A percentile compares a stretch with the other conserved stretches of the same genome.
phyloP scores from a whole-genome alignment of 805 yeast genomes.

The Pichia gijzeniarum region DNA sequence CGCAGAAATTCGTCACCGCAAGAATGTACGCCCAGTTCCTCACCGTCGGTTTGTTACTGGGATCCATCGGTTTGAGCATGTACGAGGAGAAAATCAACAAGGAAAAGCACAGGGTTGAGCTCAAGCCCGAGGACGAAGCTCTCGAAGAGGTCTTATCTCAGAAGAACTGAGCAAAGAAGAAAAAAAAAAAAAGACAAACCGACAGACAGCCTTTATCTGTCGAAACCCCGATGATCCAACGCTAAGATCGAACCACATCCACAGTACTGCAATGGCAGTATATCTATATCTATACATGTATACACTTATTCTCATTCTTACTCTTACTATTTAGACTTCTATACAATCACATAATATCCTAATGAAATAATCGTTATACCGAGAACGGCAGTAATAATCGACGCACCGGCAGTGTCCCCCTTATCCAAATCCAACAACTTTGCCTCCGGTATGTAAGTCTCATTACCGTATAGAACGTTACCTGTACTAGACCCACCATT shows the following conservation, averaged over 20 bases:
- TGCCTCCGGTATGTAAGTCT: constrained; percentile 31
- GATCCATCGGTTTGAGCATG: constrained; percentile 59
- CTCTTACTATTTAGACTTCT: neutral
- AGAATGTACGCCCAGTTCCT: constrained; percentile 87
- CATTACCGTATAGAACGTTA: constrained; percentile 62
- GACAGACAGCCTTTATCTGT: too few relatives aligned
- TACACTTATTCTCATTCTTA: neutral
- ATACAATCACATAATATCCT: constrained; percentile 18
- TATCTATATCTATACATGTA: too few relatives aligned
- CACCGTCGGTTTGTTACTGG: constrained; percentile 64
- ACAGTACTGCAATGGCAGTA: too few relatives aligned
- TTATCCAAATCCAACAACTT: constrained; percentile 36
- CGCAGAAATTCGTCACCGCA: constrained; percentile 82
- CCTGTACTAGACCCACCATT: constrained; percentile 37
- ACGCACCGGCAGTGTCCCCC: constrained; percentile 62
- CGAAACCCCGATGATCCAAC: too few relatives aligned
- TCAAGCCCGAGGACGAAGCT: constrained; percentile 11
- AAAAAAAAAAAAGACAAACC: too few relatives aligned
- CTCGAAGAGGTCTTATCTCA: constrained; percentile 14
- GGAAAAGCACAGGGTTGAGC: constrained; percentile 5
- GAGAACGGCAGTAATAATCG: constrained; percentile 53
- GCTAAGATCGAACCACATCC: too few relatives aligned
- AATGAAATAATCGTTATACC: constrained; percentile 32
- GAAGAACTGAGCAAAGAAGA: constrained; percentile 7
- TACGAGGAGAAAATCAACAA: constrained; percentile 46